Base-by-base conservation (phyloP, 768 basidiomycete species). In the Podaxis carcinomalis region DNA sequence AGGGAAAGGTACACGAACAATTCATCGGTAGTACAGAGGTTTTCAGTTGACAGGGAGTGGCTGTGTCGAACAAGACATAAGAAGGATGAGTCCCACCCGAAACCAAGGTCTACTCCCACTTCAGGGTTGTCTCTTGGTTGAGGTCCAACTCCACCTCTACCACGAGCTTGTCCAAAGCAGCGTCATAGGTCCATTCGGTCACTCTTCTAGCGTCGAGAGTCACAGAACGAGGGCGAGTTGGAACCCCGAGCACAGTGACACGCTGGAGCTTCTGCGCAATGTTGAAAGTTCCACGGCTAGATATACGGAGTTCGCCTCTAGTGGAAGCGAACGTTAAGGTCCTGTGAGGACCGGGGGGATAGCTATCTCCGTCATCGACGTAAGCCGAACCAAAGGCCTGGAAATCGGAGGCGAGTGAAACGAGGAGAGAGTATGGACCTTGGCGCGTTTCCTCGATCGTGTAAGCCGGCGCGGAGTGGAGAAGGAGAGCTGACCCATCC, bases 341-440 rank as follows among this genome's bases (percentile, higher is more conserved):
- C 56, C 76, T 79, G 68, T 74, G 80, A 3, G 79, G 77, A n/a
- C 80, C 80, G n/a, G 84, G 84, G 21, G 84, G 83, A 59, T 79
- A 68, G 65, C 77, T 84, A 37, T 83, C 77, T 7, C 89, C 90
- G 66, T 92, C 90, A 68, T 92, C 90, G 19, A 92, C 64, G 68
- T 86, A 88, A 0, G 85, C 83, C 27, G 77, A 72, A 1, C 89
- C 90, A 47, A 75, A 79, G 0, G 89, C 88, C 5, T 68, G 60
- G 0, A 83, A 83, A 37, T 74, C 71, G 10, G 66, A 65, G 23
- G 79, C 74, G 56, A 83, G 80, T 1, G 86, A 82, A 1, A 89
- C 78, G 35, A 92, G 78, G 7, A 92, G 75, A 9, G 82, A 76
- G 70, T 83, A 91, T 0, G 87, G 84, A 0, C 82, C 82, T 46